phyloP scores from a whole-genome alignment of 495 filamentous ascomycete genomes.

The Aspergillus coremiiformis region DNA sequence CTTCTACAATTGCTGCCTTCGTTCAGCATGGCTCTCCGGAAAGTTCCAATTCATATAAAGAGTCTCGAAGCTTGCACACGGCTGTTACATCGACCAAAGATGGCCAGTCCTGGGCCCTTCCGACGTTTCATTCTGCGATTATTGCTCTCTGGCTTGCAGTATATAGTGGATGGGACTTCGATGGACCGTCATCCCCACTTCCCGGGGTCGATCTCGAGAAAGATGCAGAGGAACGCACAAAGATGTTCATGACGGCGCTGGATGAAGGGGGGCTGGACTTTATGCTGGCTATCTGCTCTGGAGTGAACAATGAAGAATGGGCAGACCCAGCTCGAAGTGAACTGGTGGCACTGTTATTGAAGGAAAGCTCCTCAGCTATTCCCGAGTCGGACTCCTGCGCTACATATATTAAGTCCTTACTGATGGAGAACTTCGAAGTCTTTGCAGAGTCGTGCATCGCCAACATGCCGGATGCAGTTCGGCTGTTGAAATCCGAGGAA shows the following conservation, averaged over 20 bases:
- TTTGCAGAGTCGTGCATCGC: conserved; percentile 88
- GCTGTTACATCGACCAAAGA: conserved; percentile 57
- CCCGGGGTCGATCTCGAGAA: conserved; percentile 51
- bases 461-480: conserved; percentile 87
- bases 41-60: conserved; percentile 47
- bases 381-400: conserved; percentile 56
- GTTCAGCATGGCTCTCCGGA: conserved; percentile 68
- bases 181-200: conserved; percentile 48
- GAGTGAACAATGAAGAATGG: conserved; percentile 68
- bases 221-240: conserved; percentile 61
- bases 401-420: conserved; percentile 52
- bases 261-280: conserved; percentile 91
- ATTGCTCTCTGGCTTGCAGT: conserved; percentile 80
- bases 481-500: conserved; percentile 78
- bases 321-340: conserved; percentile 69
- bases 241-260: conserved; percentile 65
- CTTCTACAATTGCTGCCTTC: conserved; percentile 65
- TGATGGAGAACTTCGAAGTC: conserved; percentile 74
- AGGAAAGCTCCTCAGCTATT: conserved; percentile 60
- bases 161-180: conserved; percentile 82
- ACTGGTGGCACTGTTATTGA: conserved; percentile 67
- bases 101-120: conserved; percentile 57
- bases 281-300: conserved; percentile 72
- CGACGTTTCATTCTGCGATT: conserved; percentile 67
- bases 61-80: conserved; percentile 63